A percentile compares a stretch with the other conserved stretches of the same genome.
Evolutionary conservation across 768 basidiomycete genomes (phyloP).

Genomic region (Pulveroboletus sp.): DNA sequence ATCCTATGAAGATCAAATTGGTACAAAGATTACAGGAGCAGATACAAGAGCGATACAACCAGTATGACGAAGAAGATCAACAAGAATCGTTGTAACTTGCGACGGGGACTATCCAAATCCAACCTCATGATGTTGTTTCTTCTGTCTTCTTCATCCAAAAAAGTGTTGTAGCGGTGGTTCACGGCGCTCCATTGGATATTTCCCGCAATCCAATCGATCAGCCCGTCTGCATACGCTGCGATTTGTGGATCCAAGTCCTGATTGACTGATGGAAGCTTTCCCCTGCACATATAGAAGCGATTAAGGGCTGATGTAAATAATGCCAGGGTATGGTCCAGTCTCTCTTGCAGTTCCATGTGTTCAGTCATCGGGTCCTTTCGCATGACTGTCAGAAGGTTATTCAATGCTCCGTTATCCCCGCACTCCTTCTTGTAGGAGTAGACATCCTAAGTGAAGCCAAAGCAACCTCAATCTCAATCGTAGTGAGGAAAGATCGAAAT

Average conservation of each 20-base stretch:
- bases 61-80: conserved; percentile 7
- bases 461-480: neutral
- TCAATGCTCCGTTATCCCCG: conserved; percentile 26
- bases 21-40: neutral
- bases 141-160: conserved; percentile 20
- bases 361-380: conserved; percentile 20
- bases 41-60: conserved; percentile 6
- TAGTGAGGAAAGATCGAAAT: neutral
- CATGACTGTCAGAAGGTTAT: conserved; percentile 28
- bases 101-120: conserved; percentile 2
- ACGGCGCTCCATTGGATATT: conserved; percentile 28
- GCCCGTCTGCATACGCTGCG: conserved; percentile 23
- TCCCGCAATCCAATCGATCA: conserved; percentile 25
- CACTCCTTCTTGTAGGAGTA: conserved; percentile 31
- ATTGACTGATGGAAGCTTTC: conserved; percentile 17
- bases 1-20: neutral
- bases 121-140: conserved; percentile 20
- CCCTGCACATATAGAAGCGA: conserved; percentile 22
- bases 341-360: conserved; percentile 25
- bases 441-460: conserved; percentile 17
- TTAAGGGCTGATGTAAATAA: conserved; percentile 20
- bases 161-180: conserved; percentile 27
- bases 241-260: conserved; percentile 16
- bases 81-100: neutral
- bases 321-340: conserved; percentile 17